A percentile compares a stretch with the other conserved stretches of the same genome.
Conservation (phyloP, 176 grass and related monocot species). For the Aegilops longissima region DNA sequence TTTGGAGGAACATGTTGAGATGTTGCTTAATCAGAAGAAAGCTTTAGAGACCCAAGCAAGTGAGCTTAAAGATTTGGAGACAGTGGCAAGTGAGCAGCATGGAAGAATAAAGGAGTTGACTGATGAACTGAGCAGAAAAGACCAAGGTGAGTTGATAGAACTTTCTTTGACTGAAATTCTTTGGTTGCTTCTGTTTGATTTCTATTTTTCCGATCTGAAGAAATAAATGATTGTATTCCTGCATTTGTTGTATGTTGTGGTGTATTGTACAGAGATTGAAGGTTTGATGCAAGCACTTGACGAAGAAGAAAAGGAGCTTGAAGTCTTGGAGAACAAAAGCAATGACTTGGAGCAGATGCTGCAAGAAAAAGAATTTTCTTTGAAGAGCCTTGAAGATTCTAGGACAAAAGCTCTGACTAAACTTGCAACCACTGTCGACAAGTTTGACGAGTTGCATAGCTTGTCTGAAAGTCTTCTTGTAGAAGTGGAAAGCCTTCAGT, state of each 20-base stretch:
- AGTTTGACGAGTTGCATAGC: constrained; percentile 95
- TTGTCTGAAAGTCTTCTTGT: constrained; percentile 90
- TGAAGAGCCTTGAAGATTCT: constrained; percentile 78
- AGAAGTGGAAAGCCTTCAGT: constrained; percentile 95
- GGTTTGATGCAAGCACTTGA: constrained; percentile 95
- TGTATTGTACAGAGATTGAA: constrained; percentile 77
- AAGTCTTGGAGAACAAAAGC: constrained; percentile 66
- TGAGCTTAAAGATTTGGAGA: constrained; percentile 63
- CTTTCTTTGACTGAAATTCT: constrained; percentile 25
- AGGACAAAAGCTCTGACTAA: constrained; percentile 70
- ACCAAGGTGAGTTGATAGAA: constrained; percentile 62
- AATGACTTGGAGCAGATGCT: constrained; percentile 63
- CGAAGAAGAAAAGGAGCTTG: constrained; percentile 94
- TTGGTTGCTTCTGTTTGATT: constrained; percentile 17
- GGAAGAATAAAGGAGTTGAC: constrained; percentile 64
- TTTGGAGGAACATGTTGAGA: constrained; percentile 71
- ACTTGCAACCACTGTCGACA: constrained; percentile 77
- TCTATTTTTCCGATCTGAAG: constrained; percentile 19
- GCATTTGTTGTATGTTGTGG: constrained; percentile 17
- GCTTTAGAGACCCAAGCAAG: constrained; percentile 52
- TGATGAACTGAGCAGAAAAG: constrained; percentile 80
- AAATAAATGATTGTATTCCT: constrained; percentile 18
- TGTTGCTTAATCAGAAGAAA: constrained; percentile 64
- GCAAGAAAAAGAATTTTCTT: constrained; percentile 66
- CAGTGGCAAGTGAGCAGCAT: constrained; percentile 51